phyloP scores from a whole-genome alignment of 2,329 filamentous ascomycete species.

The Apiospora saccharicola region DNA sequence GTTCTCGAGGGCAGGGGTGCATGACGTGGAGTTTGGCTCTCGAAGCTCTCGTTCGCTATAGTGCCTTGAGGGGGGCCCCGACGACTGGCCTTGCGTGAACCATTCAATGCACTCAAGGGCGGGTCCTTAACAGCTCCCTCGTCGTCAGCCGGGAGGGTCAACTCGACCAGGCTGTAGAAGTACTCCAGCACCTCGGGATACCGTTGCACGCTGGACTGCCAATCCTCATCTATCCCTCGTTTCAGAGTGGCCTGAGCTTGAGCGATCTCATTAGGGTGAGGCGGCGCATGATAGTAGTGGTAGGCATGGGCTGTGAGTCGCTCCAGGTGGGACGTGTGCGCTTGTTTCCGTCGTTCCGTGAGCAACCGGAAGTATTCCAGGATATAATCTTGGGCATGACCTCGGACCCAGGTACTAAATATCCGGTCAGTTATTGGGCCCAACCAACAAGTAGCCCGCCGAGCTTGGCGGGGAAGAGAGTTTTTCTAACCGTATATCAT shows the following conservation, averaged over 20 bases:
- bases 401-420: constrained; percentile 67
- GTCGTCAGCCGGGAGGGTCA: constrained; percentile 69
- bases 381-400: constrained; percentile 72
- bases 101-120: constrained; percentile 61
- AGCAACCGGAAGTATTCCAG: constrained; percentile 70
- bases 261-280: constrained; percentile 68
- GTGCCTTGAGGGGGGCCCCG: constrained; percentile 44
- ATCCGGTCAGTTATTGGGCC: constrained; percentile 31
- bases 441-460: background rate
- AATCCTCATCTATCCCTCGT: constrained; percentile 80
- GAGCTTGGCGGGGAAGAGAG: constrained; percentile 23
- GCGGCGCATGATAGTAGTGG: constrained; percentile 64
- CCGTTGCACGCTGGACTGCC: constrained; percentile 75
- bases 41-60: constrained; percentile 44
- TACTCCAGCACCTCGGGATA: constrained; percentile 86
- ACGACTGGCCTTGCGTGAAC: constrained; percentile 55
- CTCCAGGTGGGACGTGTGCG: constrained; percentile 63
- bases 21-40: constrained; percentile 32
- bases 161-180: constrained; percentile 75
- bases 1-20: constrained; percentile 41
- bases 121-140: constrained; percentile 67
- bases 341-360: constrained; percentile 66
- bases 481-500: constrained; percentile 65
- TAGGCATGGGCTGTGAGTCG: constrained; percentile 62
- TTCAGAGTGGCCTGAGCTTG: constrained; percentile 72